phyloP scores from a whole-genome alignment of 116 monocot genomes.

The Papilionanthe hybrid region DNA sequence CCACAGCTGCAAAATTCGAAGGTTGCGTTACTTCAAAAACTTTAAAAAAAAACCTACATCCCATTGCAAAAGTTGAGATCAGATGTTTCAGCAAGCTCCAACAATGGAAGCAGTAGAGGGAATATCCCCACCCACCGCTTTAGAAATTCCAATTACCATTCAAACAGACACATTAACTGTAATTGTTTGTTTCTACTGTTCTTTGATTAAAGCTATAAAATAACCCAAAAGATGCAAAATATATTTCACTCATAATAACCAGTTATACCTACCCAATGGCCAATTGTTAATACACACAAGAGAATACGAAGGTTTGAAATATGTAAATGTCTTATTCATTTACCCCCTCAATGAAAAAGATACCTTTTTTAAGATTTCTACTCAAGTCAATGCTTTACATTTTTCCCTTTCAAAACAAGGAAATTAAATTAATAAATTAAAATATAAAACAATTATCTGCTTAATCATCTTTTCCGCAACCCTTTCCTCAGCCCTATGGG shows the following conservation, averaged over 20 bases:
- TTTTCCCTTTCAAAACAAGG: background rate
- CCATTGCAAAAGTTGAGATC: background rate
- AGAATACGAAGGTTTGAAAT: background rate
- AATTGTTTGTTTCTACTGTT: background rate
- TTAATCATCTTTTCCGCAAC: background rate
- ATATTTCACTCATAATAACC: background rate
- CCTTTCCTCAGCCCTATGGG: background rate
- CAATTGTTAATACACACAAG: background rate
- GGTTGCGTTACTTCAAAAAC: background rate
- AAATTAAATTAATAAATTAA: background rate
- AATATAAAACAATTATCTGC: background rate
- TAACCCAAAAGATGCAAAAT: background rate
- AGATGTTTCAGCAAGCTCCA: background rate
- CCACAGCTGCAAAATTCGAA: slow-evolving; percentile 69
- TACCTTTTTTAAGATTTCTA: background rate
- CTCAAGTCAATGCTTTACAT: background rate
- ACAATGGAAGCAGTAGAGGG: background rate
- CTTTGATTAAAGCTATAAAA: background rate
- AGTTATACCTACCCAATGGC: too few species aligned
- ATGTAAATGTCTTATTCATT: background rate
- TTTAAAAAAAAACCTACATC: background rate
- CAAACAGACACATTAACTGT: background rate
- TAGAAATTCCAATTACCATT: background rate
- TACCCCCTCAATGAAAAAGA: background rate
- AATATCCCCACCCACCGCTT: background rate